Percentiles rank a stretch among this genome's conserved stretches.
These are phyloP conservation scores for Penicillium sclerotiorum DNA, from an alignment of 2,329 filamentous ascomycete genomes.

Conservation along the genomic window DNA sequence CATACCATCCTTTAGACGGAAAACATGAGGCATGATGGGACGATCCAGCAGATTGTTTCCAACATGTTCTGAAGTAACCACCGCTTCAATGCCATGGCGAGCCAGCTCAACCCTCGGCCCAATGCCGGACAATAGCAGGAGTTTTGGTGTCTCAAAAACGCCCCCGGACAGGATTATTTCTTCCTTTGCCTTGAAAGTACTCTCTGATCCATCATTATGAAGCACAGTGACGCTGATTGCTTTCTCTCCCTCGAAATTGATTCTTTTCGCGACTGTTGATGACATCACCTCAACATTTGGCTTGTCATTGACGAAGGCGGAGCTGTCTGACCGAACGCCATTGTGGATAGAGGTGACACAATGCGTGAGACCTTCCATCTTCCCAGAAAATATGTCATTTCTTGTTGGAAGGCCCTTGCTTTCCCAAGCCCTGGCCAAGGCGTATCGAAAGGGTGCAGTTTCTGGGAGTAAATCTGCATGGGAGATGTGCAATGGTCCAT, in stretches of 20 bases:
- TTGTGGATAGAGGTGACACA: constrained; percentile 61
- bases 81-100: constrained; percentile 30
- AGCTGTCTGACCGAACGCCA: constrained; percentile 57
- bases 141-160: constrained; percentile 56
- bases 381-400: constrained; percentile 60
- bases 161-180: constrained; percentile 56
- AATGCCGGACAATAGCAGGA: constrained; percentile 53
- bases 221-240: neutral
- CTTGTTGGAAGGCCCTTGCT: constrained; percentile 54
- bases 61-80: constrained; percentile 31
- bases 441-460: constrained; percentile 51
- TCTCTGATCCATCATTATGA: constrained; percentile 36
- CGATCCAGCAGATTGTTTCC: constrained; percentile 39
- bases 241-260: neutral
- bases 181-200: constrained; percentile 51
- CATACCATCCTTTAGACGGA: constrained; percentile 46
- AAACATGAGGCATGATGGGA: constrained; percentile 43
- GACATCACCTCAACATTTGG: constrained; percentile 47
- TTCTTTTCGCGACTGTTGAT: neutral
- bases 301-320: constrained; percentile 55
- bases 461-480: constrained; percentile 60
- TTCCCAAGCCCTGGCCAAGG: constrained; percentile 55
- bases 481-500: constrained; percentile 57
- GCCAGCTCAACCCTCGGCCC: constrained; percentile 39
- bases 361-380: constrained; percentile 57